Evolutionary conservation across 345 rosid genomes (phyloP).

Genomic region (Syzygium aromaticum): DNA sequence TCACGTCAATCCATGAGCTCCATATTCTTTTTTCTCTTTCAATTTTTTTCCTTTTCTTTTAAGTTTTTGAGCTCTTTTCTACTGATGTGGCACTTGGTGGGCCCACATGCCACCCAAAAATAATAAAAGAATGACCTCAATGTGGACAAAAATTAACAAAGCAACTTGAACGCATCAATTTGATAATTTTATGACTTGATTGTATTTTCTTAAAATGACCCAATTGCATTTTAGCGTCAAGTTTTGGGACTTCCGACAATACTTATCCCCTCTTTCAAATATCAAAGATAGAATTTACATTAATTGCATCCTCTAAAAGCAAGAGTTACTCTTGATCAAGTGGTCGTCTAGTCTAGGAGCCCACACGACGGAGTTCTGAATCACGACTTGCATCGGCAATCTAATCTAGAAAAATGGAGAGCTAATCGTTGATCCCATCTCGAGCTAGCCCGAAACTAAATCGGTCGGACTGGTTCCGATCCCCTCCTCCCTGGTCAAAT

Average conservation of each 20-base stretch:
- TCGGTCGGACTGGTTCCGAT: fast-evolving
- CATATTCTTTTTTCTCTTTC: fast-evolving
- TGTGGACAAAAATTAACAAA: not conserved
- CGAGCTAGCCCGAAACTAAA: too few species aligned
- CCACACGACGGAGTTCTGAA: fast-evolving
- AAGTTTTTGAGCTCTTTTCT: fast-evolving
- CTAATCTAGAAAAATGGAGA: fast-evolving
- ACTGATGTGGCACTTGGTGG: not conserved
- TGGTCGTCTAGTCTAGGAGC: fast-evolving
- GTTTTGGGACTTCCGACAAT: fast-evolving
- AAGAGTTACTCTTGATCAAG: fast-evolving
- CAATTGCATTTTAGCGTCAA: fast-evolving
- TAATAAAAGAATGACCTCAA: fast-evolving
- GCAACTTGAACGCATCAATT: too few species aligned
- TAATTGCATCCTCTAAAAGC: not conserved
- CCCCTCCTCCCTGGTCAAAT: fast-evolving
- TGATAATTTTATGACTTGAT: too few species aligned
- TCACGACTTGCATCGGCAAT: fast-evolving
- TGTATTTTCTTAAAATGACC: too few species aligned
- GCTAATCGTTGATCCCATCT: fast-evolving
- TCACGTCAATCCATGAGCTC: not conserved
- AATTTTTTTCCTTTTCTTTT: not conserved
- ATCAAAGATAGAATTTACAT: not conserved
- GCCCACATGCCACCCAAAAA: not conserved
- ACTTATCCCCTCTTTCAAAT: fast-evolving